phyloP scores from a whole-genome alignment of 208 protist species.

The Herpetomonas samuelpessoai region DNA sequence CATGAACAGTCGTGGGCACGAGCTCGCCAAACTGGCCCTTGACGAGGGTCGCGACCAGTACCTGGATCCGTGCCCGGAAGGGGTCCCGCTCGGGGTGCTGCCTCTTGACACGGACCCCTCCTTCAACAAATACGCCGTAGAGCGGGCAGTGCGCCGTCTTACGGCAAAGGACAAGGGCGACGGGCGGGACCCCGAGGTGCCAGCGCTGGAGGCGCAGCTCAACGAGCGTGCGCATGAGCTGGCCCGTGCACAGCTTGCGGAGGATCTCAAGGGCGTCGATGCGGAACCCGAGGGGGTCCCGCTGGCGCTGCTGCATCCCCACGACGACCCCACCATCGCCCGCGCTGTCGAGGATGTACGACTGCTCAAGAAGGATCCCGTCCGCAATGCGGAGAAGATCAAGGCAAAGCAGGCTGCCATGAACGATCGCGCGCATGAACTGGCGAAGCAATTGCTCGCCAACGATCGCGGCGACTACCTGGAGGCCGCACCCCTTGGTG shows the following conservation, averaged over 20 bases:
- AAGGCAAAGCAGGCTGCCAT: slow-evolving; percentile 34
- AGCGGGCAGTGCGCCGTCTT: slow-evolving; percentile 44
- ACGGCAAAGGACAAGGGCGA: too few species aligned
- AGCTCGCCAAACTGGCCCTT: slow-evolving; percentile 39
- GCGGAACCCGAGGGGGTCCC: slow-evolving; percentile 44
- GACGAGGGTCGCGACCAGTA: slow-evolving; percentile 50
- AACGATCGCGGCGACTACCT: slow-evolving; percentile 44
- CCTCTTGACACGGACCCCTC: slow-evolving; percentile 45
- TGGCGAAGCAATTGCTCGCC: slow-evolving; percentile 41
- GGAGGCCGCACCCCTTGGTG: slow-evolving; percentile 34
- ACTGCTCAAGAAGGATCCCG: slow-evolving; percentile 50
- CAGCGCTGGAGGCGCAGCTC: slow-evolving; percentile 43
- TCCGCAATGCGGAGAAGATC: slow-evolving; percentile 54
- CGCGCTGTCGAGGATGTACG: slow-evolving; percentile 39
- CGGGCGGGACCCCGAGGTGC: slow-evolving; percentile 23
- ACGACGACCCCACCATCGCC: slow-evolving; percentile 51
- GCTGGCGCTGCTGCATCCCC: slow-evolving; percentile 50
- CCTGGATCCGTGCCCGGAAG: slow-evolving; percentile 47
- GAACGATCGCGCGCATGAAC: slow-evolving; percentile 48
- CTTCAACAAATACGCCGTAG: slow-evolving; percentile 51
- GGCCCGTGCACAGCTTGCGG: slow-evolving; percentile 46
- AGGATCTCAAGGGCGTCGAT: slow-evolving; percentile 63
- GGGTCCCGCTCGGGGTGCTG: slow-evolving; percentile 50
- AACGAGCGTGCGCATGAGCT: slow-evolving; percentile 61
- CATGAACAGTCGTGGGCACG: slow-evolving; percentile 39